Evolutionary conservation across 2,329 filamentous ascomycete species (phyloP).

Genomic region (Teratosphaeria pseudoeucalypti): DNA sequence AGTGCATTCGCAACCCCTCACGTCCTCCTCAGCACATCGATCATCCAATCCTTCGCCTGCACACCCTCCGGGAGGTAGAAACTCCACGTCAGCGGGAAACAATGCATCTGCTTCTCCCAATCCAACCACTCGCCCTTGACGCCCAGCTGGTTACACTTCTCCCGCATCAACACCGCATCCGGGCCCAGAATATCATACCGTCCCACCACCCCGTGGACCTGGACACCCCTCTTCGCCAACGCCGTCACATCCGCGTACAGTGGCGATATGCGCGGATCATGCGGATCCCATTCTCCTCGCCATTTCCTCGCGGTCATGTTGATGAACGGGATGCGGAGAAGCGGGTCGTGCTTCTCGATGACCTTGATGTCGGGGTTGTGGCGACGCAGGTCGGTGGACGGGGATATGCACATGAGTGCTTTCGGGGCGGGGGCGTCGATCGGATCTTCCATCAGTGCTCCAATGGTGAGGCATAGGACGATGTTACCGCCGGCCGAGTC

Average conservation of each 20-base stretch:
- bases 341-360: constrained; percentile 34
- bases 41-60: constrained; percentile 37
- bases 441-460: constrained; percentile 26
- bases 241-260: constrained; percentile 34
- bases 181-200: constrained; percentile 45
- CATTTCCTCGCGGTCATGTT: constrained; percentile 34
- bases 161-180: constrained; percentile 40
- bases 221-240: constrained; percentile 32
- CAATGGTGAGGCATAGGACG: constrained; percentile 32
- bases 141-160: constrained; percentile 33
- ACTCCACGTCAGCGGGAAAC: constrained; percentile 42
- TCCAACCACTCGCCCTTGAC: constrained; percentile 46
- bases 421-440: constrained; percentile 18
- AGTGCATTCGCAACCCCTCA: background rate
- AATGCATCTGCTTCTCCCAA: constrained; percentile 53
- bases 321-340: constrained; percentile 35
- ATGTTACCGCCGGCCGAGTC: constrained; percentile 49
- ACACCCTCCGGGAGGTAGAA: constrained; percentile 41
- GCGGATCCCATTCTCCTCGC: constrained; percentile 30
- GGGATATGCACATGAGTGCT: constrained; percentile 37
- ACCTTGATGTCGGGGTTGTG: constrained; percentile 35
- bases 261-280: constrained; percentile 41
- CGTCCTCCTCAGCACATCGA: constrained; percentile 22
- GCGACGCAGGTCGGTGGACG: constrained; percentile 40
- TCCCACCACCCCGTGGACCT: constrained; percentile 43